Evolutionary conservation across 129 eudicot genomes (phyloP), one percentile per base, ranked within the genome.

Genomic region (Flaveria robusta): DNA sequence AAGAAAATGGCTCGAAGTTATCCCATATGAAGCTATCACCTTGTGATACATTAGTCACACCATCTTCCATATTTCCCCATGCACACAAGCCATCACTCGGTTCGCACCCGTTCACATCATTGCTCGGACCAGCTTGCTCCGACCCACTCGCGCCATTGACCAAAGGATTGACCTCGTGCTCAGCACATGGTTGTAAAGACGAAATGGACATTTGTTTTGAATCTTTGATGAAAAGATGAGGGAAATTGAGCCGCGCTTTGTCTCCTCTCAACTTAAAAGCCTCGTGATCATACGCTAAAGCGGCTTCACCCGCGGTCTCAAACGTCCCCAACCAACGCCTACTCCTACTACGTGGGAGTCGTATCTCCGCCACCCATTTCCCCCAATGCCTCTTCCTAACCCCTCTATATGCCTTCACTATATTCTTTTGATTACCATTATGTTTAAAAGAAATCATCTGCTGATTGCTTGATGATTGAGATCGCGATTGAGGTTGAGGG

Each of bases 331-430:
- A 45, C 88, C 88, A 85, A n/a, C 81, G 88, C 54, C 88, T 59
- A 22, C 31, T 69, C 71, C 88, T 77, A 5, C 82, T 85, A 8
- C 60, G 77, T 10, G 86, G 86, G 75, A 85, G 79, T 15, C 88
- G 83, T 37, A 85, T 85, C 74, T 85, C 88, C 7, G 83, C 86
- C n/a, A 85, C 88, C 88, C 88, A 85, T 78, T 81, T 85, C 1
- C 88, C 85, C 83, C 88, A 77, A 16, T 78, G 88, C 9, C 86
- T 83, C 51, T 78, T 83, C 51, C 88, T 64, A 13, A 81, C 85
- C 76, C 86, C 88, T 74, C 88, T 65, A 64, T 85, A 85, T 45
- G 74, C 60, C 86, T 78, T 85, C 15, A 26, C 54, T 22, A 65
- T 56, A 1, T 79, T 41, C 2, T 4, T 1, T 2, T 47, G 52